These are phyloP conservation scores for Nitzschia sp. DNA, from an alignment of 108 stramenopile species.

Conservation along the genomic window DNA sequence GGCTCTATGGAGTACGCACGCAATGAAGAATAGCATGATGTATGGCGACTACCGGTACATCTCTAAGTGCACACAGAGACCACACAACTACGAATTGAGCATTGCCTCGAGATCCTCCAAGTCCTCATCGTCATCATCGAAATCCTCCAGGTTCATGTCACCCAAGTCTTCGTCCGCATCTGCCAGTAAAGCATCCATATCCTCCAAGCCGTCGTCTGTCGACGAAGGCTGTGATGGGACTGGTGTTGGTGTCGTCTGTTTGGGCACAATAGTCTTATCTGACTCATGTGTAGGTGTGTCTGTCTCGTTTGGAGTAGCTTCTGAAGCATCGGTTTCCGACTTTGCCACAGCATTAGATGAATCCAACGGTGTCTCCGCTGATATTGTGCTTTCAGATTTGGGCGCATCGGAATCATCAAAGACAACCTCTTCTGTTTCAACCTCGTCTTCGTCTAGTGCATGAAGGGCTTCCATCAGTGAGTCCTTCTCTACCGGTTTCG, in stretches of 20 bases:
- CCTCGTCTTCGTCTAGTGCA: conserved; percentile 67
- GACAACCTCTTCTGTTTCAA: conserved; percentile 37
- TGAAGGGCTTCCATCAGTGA: conserved; percentile 59
- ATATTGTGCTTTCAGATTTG: neutral
- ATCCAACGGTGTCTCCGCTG: neutral
- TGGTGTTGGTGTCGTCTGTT: too few species aligned
- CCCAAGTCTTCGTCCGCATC: conserved; percentile 52
- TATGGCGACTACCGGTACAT: too few species aligned
- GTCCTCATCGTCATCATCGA: conserved; percentile 53
- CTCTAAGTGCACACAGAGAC: too few species aligned
- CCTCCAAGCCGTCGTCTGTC: conserved; percentile 34
- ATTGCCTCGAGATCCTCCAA: conserved; percentile 79
- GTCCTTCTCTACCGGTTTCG: conserved; percentile 31
- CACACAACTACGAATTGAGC: too few species aligned
- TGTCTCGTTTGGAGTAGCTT: conserved; percentile 7
- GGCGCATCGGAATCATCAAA: conserved; percentile 21
- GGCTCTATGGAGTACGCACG: too few species aligned
- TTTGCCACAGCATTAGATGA: neutral
- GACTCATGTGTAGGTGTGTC: too few species aligned
- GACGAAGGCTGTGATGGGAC: neutral
- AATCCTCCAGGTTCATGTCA: conserved; percentile 54
- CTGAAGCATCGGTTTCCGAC: conserved; percentile 8
- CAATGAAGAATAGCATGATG: too few species aligned
- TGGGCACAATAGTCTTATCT: too few species aligned
- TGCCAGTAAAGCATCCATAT: conserved; percentile 58